Evolutionary conservation across 2,329 filamentous ascomycete species (phyloP).

Genomic region (Mariannaea sp.): DNA sequence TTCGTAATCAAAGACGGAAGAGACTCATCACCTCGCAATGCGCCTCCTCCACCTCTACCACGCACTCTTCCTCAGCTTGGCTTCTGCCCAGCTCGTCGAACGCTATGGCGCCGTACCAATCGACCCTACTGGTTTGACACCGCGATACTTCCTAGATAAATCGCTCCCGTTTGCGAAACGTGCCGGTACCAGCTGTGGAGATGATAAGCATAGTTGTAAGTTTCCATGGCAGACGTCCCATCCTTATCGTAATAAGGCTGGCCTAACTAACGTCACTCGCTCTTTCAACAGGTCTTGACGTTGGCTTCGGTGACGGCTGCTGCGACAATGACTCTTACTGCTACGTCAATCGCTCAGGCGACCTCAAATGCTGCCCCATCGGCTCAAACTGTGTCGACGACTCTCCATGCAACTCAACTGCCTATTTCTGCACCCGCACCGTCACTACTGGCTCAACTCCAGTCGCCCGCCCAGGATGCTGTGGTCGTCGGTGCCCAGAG

Average conservation of each 20-base stretch:
- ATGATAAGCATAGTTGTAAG: constrained; percentile 42
- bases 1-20: not conserved
- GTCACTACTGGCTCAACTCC: constrained; percentile 37
- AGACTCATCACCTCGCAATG: constrained; percentile 23
- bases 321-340: constrained; percentile 53
- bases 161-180: constrained; percentile 39
- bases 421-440: constrained; percentile 43
- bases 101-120: constrained; percentile 31
- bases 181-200: constrained; percentile 33
- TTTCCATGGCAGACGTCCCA: not conserved
- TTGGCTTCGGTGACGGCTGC: constrained; percentile 46
- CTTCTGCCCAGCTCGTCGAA: constrained; percentile 21
- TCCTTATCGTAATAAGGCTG: not conserved
- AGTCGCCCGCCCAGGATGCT: constrained; percentile 43
- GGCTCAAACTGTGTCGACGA: constrained; percentile 48
- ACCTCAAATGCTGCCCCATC: constrained; percentile 49
- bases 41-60: constrained; percentile 12
- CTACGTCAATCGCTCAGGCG: constrained; percentile 45
- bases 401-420: constrained; percentile 42
- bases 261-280: constrained; percentile 1
- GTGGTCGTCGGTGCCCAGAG: constrained; percentile 46
- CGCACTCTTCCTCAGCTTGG: constrained; percentile 20
- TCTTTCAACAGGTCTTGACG: constrained; percentile 46
- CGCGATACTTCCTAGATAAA: constrained; percentile 39
- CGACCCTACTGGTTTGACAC: constrained; percentile 37